Base-by-base conservation (phyloP, 179 eudicot genomes). In the Monotropa hypopitys region DNA sequence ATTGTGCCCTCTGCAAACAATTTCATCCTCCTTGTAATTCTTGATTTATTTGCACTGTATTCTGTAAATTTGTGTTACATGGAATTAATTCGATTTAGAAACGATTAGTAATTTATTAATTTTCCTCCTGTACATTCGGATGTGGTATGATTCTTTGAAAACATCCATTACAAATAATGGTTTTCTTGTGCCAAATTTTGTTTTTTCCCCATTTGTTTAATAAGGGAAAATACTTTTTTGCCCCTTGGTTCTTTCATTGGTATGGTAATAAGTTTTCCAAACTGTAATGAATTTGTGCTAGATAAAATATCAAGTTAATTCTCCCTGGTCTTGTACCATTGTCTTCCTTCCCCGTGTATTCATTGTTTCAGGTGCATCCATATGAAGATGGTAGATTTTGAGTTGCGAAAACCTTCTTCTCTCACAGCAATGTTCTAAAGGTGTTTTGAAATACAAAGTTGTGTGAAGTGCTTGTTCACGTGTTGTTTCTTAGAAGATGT, bases 51-150 rank as follows among this genome's bases (percentile, higher is more conserved):
- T 45, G 76, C 65, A 75, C 11, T 83, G 84, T 77, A 85, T 69
- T 81, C 81, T 81, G 83, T 83, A 81, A 83, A 74, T 76, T 81
- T 80, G 38, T 82, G 84, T 83, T 82, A 70, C 80, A 76, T 74
- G 75, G 75, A 80, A 70, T 76, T 77, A 80, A 70, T 76, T 77
- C 46, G 74, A 75, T 81, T 79, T 79, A 63, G 72, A 82, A 81
- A 79, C 85, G 78, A 85, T 72, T 78, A 77, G 84, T 76, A 72
- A 79, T 87, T 89, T 77, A 81, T 85, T 85, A 81, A 84, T 87
- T 86, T 78, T 83, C 80, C 57, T 45, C 57, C 5, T 10, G 49
- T 20, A 78, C 49, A 23, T 56, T 47, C 75, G 40, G 26, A 15
- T 16, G 35, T 59, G 46, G 54, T 43, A 68, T 40, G 6, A 21